A percentile compares a stretch with the other conserved stretches of the same genome.
These are phyloP conservation scores for Phytopythium sindhum DNA, from an alignment of 352 stramenopile species.

Conservation along the genomic window DNA sequence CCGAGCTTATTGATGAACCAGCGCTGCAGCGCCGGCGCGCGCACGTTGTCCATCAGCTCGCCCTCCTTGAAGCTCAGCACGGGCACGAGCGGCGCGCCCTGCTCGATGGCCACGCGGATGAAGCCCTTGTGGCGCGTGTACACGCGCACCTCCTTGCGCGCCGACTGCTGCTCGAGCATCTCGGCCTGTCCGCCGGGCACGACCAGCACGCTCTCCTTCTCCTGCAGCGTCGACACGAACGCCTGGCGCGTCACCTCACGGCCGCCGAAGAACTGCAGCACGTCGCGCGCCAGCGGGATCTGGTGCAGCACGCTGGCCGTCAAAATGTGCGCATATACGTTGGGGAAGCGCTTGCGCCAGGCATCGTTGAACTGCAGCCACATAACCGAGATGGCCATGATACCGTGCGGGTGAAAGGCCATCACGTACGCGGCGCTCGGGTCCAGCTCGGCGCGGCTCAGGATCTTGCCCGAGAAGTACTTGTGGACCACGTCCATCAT, in stretches of 20 bases:
- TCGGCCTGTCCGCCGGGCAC: slow-evolving; percentile 80
- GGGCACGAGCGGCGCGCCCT: slow-evolving; percentile 67
- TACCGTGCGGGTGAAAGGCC: slow-evolving; percentile 78
- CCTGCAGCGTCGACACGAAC: slow-evolving; percentile 43
- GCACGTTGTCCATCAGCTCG: slow-evolving; percentile 81
- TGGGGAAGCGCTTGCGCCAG: slow-evolving; percentile 65
- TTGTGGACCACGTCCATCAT: slow-evolving; percentile 52
- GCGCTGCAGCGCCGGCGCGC: slow-evolving; percentile 60
- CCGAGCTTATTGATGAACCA: slow-evolving; percentile 80
- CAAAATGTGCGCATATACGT: slow-evolving; percentile 62
- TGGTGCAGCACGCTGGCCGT: slow-evolving; percentile 80
- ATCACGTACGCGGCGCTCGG: slow-evolving; percentile 65
- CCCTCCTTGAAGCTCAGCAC: slow-evolving; percentile 82
- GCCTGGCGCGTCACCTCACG: slow-evolving; percentile 69
- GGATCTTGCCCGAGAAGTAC: slow-evolving; percentile 69
- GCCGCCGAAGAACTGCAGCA: slow-evolving; percentile 72
- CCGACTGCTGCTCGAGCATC: slow-evolving; percentile 72
- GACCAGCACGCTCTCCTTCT: slow-evolving; percentile 67
- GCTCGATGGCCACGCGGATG: slow-evolving; percentile 72
- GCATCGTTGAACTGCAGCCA: slow-evolving; percentile 77
- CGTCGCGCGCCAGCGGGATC: slow-evolving; percentile 67
- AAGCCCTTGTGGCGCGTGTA: slow-evolving; percentile 81
- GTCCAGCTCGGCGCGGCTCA: slow-evolving; percentile 54
- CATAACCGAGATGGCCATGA: slow-evolving; percentile 69
- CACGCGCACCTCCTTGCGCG: slow-evolving; percentile 57